These are phyloP conservation scores for Leersia perrieri DNA, from an alignment of 176 grass and related monocot genomes.

Conservation along the genomic window DNA sequence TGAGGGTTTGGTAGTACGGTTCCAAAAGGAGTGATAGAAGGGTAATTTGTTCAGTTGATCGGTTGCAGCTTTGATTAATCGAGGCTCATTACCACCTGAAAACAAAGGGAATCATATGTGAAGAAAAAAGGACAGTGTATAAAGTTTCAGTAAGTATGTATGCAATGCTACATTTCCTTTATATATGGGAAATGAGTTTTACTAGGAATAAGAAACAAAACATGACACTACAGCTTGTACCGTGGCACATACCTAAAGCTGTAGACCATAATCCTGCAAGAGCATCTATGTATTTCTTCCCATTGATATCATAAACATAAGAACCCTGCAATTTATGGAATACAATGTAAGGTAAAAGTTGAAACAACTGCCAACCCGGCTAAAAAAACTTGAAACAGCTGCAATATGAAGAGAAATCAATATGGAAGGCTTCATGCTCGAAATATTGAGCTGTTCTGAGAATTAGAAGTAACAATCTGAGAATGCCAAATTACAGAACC, in stretches of 20 bases:
- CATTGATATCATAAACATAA: constrained; percentile 88
- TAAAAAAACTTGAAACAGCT: neutral
- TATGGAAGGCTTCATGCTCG: neutral
- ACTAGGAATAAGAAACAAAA: neutral
- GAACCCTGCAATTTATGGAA: constrained; percentile 51
- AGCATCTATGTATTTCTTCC: constrained; percentile 90
- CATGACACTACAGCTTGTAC: neutral
- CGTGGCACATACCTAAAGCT: constrained; percentile 60
- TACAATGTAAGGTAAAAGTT: neutral
- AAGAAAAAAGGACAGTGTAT: neutral
- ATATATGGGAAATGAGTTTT: neutral
- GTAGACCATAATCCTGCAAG: constrained; percentile 94
- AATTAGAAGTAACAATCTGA: neutral
- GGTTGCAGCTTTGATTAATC: constrained; percentile 78
- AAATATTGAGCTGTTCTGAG: neutral
- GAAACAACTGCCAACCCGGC: no score
- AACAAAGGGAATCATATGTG: constrained; percentile 23
- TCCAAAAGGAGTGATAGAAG: constrained; percentile 98
- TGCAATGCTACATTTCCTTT: neutral
- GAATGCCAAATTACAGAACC: constrained; percentile 33
- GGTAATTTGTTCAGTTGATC: constrained; percentile 86
- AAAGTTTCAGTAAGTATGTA: neutral
- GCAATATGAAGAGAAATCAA: neutral
- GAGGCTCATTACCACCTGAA: constrained; percentile 90
- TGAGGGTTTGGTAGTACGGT: constrained; percentile 89